Base-by-base conservation (phyloP, 805 yeast genomes). In the Torulaspora indica region DNA sequence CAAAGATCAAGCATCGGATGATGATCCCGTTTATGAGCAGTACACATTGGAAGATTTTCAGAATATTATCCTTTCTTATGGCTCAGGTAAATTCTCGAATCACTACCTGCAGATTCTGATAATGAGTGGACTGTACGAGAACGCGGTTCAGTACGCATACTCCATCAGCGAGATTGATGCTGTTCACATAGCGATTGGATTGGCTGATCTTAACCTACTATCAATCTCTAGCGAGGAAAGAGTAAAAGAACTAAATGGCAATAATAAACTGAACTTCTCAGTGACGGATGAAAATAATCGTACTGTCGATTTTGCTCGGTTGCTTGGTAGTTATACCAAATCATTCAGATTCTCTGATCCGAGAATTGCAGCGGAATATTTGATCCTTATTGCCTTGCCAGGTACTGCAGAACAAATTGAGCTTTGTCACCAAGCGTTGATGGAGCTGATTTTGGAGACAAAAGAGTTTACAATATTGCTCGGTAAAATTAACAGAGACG, bases 321-420 rank as follows among this genome's bases (percentile, higher is more conserved):
- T 88, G 41, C 55, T 93, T 38, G 95, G 95, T 1, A 78, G 81
- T 15, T 91, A 87, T 65, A 85, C 93, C 8, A 76, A 89, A 49
- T 78, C 82, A 13, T 91, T 93, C 72, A 82, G 89, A 56, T 77
- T 78, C 46, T 78, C 91, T 31, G 95, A 89, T 66, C 95, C 98
- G 18, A 78, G 82, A 56, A 86, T 84, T 45, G 97, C 97, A 0
- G 85, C 86, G n/a, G 96, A 91, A 61, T 93, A 93, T 59, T 67
- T 91, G 41, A 73, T 85, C 20, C 69, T 85, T 53, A 80, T 89
- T 22, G 81, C 86, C 38, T 56, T 88, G 54, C 67, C 72, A 51
- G 69, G 57, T 9, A 64, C 62, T 18, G 58, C 68, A 18, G 68
- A 71, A 25, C 83, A 81, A 49, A 64, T 74, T 2, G 68, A 73